A percentile compares a stretch with the other conserved stretches of the same genome.
phyloP scores from a whole-genome alignment of 140 eudicot species.

The Oenanthe javanica region DNA sequence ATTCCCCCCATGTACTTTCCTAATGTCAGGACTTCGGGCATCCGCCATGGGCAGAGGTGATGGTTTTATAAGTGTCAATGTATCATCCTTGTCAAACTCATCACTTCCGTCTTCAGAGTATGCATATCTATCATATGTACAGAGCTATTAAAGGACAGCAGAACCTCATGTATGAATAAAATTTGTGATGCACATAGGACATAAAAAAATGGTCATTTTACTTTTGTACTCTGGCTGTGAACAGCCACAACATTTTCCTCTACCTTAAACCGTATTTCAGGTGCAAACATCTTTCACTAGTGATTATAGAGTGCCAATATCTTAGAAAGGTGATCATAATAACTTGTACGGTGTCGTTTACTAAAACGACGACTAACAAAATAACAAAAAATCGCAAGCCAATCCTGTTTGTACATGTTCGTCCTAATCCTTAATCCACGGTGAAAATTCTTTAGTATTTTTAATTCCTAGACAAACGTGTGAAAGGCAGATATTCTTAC shows the following conservation, averaged over 20 bases:
- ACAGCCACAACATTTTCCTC: neutral
- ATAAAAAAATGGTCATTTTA: neutral
- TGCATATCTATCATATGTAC: slow-evolving; percentile 45
- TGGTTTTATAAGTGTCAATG: slow-evolving; percentile 78
- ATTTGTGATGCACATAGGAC: neutral
- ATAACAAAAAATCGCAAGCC: neutral
- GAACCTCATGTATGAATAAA: neutral
- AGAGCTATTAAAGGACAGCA: neutral
- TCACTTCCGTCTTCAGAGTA: slow-evolving; percentile 72
- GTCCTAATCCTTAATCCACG: neutral
- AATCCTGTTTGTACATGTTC: neutral
- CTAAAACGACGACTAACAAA: neutral
- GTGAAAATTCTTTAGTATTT: neutral
- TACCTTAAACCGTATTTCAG: neutral
- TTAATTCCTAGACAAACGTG: neutral
- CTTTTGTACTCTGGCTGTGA: neutral
- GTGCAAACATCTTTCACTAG: neutral
- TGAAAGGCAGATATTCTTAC: slow-evolving; percentile 24
- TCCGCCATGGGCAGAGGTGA: slow-evolving; percentile 60
- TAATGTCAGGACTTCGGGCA: slow-evolving; percentile 27
- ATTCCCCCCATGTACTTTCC: slow-evolving; percentile 32
- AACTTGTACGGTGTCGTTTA: neutral
- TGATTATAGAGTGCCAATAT: neutral
- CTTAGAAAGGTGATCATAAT: neutral
- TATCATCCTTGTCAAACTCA: slow-evolving; percentile 89